A percentile compares a stretch with the other conserved stretches of the same genome.
Conservation (phyloP, 106 monocot species). For the Platanthera zijinensis region DNA sequence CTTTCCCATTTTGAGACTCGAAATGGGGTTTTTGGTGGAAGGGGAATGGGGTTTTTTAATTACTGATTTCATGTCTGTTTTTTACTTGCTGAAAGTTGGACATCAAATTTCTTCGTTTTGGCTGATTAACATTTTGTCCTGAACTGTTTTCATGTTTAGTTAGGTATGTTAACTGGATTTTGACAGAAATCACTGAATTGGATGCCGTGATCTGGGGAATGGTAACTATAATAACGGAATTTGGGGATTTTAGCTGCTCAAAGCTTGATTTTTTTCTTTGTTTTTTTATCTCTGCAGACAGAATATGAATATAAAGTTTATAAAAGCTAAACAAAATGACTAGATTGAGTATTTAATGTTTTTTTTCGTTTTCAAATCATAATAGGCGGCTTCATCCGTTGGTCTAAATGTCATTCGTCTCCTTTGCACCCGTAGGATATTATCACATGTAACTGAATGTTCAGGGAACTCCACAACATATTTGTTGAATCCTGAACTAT, state of each 20-base stretch:
- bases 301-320: background rate
- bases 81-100: background rate
- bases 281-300: background rate
- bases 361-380: background rate
- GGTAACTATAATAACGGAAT: background rate
- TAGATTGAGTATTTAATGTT: background rate
- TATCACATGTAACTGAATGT: background rate
- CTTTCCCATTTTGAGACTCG: no score
- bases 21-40: background rate
- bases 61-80: background rate
- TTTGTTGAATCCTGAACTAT: no score
- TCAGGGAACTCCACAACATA: background rate
- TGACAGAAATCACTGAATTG: background rate
- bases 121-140: background rate
- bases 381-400: background rate
- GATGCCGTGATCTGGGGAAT: background rate
- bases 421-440: background rate
- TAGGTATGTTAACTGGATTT: background rate
- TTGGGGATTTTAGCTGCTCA: background rate
- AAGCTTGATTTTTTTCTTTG: background rate
- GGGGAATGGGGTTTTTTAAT: background rate
- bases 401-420: background rate
- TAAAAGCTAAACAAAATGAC: background rate
- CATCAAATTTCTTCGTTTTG: background rate
- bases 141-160: background rate